Percentiles rank a stretch among this genome's conserved stretches.
phyloP scores from a whole-genome alignment of 805 yeast species.

The Sporopachydermia quercuum region DNA sequence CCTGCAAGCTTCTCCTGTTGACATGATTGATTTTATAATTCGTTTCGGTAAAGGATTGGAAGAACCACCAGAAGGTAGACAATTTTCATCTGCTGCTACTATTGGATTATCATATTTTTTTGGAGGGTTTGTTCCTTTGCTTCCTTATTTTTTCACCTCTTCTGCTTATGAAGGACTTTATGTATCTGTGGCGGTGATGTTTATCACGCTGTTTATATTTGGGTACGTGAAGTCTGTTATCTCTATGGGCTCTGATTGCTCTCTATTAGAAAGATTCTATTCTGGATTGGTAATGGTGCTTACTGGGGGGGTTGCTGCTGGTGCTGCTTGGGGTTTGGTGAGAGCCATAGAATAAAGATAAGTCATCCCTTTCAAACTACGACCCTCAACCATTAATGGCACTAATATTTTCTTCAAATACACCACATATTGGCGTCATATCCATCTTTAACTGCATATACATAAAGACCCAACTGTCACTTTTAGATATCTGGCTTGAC shows the following conservation, averaged over 20 bases:
- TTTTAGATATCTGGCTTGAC: too few species aligned
- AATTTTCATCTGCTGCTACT: conserved; percentile 74
- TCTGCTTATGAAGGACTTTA: conserved; percentile 69
- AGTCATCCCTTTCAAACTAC: too few species aligned
- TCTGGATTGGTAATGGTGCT: conserved; percentile 88
- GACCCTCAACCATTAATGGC: too few species aligned
- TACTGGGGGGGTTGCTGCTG: conserved; percentile 97
- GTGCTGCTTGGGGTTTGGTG: conserved; percentile 90
- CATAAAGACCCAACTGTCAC: too few species aligned
- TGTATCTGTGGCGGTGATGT: conserved; percentile 67
- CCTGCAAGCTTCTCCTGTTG: conserved; percentile 60
- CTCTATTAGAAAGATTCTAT: conserved; percentile 38
- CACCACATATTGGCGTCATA: too few species aligned
- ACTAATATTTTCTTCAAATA: too few species aligned
- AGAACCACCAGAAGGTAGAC: conserved; percentile 89
- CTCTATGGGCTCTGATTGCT: conserved; percentile 68
- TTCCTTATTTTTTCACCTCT: conserved; percentile 77
- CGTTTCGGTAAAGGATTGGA: conserved; percentile 86
- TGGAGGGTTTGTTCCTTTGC: conserved; percentile 83
- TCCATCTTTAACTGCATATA: too few species aligned
- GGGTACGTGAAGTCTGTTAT: conserved; percentile 77
- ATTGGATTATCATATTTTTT: conserved; percentile 80
- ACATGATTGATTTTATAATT: conserved; percentile 75
- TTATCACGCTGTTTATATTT: conserved; percentile 69
- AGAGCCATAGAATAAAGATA: conserved; percentile 46